phyloP scores from a whole-genome alignment of 1,139 yeast species.

The Wickerhamomyces sp. region DNA sequence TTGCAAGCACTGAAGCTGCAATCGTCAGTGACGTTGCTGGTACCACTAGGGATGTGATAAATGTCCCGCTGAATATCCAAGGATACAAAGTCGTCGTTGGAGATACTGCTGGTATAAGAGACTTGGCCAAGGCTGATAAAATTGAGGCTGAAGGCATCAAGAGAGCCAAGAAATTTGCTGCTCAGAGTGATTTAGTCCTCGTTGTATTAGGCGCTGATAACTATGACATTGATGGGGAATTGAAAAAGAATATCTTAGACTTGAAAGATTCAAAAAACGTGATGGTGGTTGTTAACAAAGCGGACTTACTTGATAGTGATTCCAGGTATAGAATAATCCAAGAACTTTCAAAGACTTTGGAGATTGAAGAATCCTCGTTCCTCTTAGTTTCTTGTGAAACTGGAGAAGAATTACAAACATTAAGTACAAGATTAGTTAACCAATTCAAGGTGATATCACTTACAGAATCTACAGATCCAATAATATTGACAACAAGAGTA shows the following conservation, averaged over 20 bases:
- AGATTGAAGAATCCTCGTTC: conserved; percentile 30
- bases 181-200: conserved; percentile 56
- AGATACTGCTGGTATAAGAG: conserved; percentile 91
- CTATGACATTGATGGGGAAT: conserved; percentile 26
- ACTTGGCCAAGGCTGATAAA: conserved; percentile 39
- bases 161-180: conserved; percentile 60
- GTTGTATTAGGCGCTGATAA: conserved; percentile 44
- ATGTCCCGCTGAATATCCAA: conserved; percentile 71
- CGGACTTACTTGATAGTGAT: conserved; percentile 44
- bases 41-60: conserved; percentile 87
- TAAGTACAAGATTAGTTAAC: conserved; percentile 35
- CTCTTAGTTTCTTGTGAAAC: conserved; percentile 59
- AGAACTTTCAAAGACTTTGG: conserved; percentile 21
- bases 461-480: conserved; percentile 50
- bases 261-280: conserved; percentile 30
- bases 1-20: conserved; percentile 80
- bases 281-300: conserved; percentile 52
- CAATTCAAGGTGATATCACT: conserved; percentile 47
- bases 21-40: conserved; percentile 93
- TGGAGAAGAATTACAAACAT: conserved; percentile 47
- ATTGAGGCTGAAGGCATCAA: conserved; percentile 83
- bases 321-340: conserved; percentile 21
- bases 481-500: conserved; percentile 69
- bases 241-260: conserved; percentile 33
- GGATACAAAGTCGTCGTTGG: conserved; percentile 84